Percentiles rank a stretch among this genome's conserved stretches.
Evolutionary conservation across 305 asterid species (phyloP).

Genomic region (Coffea humblotiana): DNA sequence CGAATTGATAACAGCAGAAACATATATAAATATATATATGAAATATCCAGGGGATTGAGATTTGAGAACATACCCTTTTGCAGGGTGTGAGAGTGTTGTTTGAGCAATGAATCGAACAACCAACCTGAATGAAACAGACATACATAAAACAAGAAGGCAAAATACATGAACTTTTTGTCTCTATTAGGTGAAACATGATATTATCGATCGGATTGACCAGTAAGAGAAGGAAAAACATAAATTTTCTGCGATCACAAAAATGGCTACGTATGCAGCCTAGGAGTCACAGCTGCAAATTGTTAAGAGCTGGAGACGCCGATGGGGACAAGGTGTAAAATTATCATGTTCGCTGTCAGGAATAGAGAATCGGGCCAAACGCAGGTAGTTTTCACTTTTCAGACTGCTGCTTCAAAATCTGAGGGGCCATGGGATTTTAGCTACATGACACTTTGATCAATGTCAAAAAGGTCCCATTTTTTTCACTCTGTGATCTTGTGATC

Average conservation of each 20-base stretch:
- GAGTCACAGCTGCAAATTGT: conserved; percentile 40
- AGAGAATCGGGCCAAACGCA: conserved; percentile 42
- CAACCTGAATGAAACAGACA: neutral
- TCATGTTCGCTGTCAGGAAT: conserved; percentile 46
- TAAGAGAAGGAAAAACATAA: neutral
- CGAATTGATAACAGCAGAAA: neutral
- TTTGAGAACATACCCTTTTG: conserved; percentile 12
- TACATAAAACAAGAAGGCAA: conserved; percentile 1
- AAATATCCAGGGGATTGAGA: neutral
- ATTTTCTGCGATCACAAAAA: conserved; percentile 43
- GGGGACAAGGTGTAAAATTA: conserved; percentile 39
- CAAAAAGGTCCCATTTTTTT: conserved; percentile 33
- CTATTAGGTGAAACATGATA: conserved; percentile 8
- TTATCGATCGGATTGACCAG: neutral
- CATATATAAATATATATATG: neutral
- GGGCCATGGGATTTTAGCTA: conserved; percentile 45
- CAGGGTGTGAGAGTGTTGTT: neutral
- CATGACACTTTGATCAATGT: conserved; percentile 41
- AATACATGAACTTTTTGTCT: conserved; percentile 25
- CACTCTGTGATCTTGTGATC: neutral
- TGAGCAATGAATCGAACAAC: neutral
- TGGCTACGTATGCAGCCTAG: conserved; percentile 52
- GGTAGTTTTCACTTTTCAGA: conserved; percentile 59
- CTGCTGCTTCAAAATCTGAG: conserved; percentile 44
- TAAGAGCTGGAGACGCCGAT: conserved; percentile 39